Evolutionary conservation across 2,329 filamentous ascomycete species (phyloP).

Genomic region (Aspergillus versicolor): DNA sequence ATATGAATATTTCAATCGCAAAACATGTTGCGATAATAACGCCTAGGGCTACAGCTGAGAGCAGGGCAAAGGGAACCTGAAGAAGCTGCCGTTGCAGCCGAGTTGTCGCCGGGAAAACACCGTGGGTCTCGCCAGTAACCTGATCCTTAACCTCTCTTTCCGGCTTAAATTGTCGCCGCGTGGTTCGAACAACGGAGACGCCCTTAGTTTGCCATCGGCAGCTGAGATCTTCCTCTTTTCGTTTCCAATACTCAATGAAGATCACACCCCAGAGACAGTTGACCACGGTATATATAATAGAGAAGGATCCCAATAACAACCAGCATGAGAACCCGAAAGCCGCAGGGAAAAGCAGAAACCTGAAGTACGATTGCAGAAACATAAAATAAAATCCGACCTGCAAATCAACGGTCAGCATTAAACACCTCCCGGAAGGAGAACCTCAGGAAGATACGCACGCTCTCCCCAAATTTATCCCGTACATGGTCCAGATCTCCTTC

Average conservation of each 20-base stretch:
- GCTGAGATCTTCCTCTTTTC: constrained; percentile 82
- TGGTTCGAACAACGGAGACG: constrained; percentile 77
- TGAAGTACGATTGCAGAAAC: constrained; percentile 91
- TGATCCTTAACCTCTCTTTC: constrained; percentile 76
- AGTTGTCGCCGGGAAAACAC: constrained; percentile 74
- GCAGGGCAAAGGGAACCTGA: constrained; percentile 83
- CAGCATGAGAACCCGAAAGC: constrained; percentile 76
- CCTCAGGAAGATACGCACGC: constrained; percentile 22
- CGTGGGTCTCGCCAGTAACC: constrained; percentile 76
- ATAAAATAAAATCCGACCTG: constrained; percentile 93
- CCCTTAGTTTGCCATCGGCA: constrained; percentile 89
- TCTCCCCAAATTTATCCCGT: constrained; percentile 72
- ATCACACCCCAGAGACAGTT: constrained; percentile 82
- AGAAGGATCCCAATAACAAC: constrained; percentile 81
- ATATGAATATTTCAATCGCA: constrained; percentile 94
- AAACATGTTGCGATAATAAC: constrained; percentile 88
- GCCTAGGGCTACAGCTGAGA: constrained; percentile 72
- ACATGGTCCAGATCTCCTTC: constrained; percentile 72
- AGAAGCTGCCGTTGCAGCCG: constrained; percentile 77
- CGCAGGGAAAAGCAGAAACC: constrained; percentile 79
- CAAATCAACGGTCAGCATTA: background rate
- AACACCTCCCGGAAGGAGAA: background rate
- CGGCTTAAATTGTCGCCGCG: constrained; percentile 74
- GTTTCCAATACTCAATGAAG: constrained; percentile 96
- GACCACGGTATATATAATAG: constrained; percentile 74